Base-by-base conservation (phyloP, 1,284 basidiomycete genomes). In the Apiotrichum sp. region DNA sequence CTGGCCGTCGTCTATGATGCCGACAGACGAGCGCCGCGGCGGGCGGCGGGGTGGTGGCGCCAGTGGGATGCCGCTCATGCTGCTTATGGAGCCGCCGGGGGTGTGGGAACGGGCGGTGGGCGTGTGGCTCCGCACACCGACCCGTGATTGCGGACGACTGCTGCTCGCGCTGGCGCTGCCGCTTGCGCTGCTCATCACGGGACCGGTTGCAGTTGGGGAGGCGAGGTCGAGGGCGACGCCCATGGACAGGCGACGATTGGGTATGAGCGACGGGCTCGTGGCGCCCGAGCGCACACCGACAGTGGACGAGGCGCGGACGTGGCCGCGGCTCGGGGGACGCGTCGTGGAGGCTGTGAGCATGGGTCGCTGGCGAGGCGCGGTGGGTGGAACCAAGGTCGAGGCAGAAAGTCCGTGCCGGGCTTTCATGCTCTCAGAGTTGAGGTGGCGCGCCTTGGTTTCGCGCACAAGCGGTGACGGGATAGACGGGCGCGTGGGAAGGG, bases 381-480 rank as follows among this genome's bases (percentile, higher is more conserved):
- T 48, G 16, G 47, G 47, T 9, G 47, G 47, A 4, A 48, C 36
- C n/a, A 48, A 38, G 4, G 35, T 38, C 35, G 47, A 36, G 14
- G 47, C 47, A 11, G 8, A 11, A 6, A 48, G 14, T n/a, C 47
- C 47, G 47, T 48, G 34, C 1, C 36, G 35, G 22, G 38, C 4
- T 36, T 48, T 48, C 36, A 39, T 48, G 22, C 7, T 48, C 36
- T 48, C 47, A 13, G 14, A 11, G 1, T 7, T 38, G 35, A n/a
- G 6, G 36, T 48, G 47, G 2, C 47, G 35, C 6, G 29, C 48
- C 54, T 53, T 40, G 8, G 38, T 47, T 29, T 53, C 38, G 46
- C 54, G 51, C 22, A 66, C 63, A 13, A 76, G 62, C 0, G 74
- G 73, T 3, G 69, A 73, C 7, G 74, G 73, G 34, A 76, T 76